phyloP scores from a whole-genome alignment of 805 yeast species.

The Wickerhamomyces hampshirensis region DNA sequence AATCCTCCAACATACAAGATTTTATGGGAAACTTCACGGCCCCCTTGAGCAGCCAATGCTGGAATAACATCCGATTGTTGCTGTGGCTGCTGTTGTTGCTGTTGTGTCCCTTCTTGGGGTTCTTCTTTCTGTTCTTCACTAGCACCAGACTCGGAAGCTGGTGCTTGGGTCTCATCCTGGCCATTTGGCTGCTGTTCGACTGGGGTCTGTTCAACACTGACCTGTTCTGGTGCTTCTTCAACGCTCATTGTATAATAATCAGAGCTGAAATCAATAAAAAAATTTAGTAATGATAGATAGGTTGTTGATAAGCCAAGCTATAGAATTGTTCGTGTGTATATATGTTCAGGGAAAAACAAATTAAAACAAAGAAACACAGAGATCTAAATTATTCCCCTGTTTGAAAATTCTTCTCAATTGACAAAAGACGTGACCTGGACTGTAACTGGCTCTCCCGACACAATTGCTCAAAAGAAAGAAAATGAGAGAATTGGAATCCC shows the following conservation, averaged over 20 bases:
- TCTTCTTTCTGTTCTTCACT: slow-evolving; percentile 1
- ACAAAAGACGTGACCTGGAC: too few species aligned
- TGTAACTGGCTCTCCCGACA: too few species aligned
- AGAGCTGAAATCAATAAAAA: background rate
- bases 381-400: too few species aligned
- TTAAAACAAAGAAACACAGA: too few species aligned
- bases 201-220: background rate
- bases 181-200: background rate
- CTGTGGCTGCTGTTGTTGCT: background rate
- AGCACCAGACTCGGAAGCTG: slow-evolving; percentile 5
- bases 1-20: slow-evolving; percentile 76
- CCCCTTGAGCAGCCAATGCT: slow-evolving; percentile 76
- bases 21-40: slow-evolving; percentile 70
- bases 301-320: too few species aligned
- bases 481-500: too few species aligned
- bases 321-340: too few species aligned
- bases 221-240: background rate
- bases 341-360: too few species aligned
- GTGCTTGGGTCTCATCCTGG: background rate
- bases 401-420: too few species aligned
- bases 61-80: slow-evolving; percentile 35
- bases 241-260: background rate
- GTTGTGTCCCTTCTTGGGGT: background rate
- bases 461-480: too few species aligned
- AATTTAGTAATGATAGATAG: background rate